Evolutionary conservation across 2,329 filamentous ascomycete species (phyloP).

Genomic region (Amesomyces nigricolor): DNA sequence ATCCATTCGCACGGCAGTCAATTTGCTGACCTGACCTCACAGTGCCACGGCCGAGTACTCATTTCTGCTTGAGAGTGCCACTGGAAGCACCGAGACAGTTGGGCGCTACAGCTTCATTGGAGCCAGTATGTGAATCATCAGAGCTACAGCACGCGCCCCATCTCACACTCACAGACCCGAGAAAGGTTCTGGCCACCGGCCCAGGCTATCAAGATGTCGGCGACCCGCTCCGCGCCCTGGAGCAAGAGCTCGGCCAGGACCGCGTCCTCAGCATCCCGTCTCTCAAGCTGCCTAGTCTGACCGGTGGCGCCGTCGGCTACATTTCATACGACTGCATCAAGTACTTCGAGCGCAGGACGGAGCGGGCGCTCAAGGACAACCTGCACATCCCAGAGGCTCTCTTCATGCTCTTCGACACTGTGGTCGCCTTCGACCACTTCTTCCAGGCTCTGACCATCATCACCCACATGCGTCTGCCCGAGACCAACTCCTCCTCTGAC

Average conservation of each 20-base stretch:
- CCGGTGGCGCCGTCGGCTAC: conserved; percentile 91
- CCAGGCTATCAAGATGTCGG: conserved; percentile 76
- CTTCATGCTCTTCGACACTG: conserved; percentile 95
- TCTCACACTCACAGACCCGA: conserved; percentile 45
- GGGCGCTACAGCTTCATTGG: conserved; percentile 95
- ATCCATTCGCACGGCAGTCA: neutral
- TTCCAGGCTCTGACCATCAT: conserved; percentile 90
- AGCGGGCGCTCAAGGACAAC: conserved; percentile 79
- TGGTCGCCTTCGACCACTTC: conserved; percentile 92
- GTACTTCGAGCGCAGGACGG: conserved; percentile 98
- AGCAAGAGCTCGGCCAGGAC: conserved; percentile 72
- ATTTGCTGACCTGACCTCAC: neutral
- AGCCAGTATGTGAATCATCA: conserved; percentile 20
- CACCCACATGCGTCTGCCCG: conserved; percentile 68
- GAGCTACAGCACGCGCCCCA: neutral
- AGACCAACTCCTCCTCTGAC: conserved; percentile 32
- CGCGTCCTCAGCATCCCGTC: conserved; percentile 79
- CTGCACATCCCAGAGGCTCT: conserved; percentile 85
- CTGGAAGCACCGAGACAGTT: conserved; percentile 71
- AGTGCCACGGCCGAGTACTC: conserved; percentile 53
- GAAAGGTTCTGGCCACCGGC: conserved; percentile 82
- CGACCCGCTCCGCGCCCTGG: conserved; percentile 78
- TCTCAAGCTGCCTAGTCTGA: conserved; percentile 75
- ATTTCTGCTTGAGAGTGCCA: conserved; percentile 93
- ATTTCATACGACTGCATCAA: conserved; percentile 96